phyloP scores from a whole-genome alignment of 306 rosid species.

The Glycyrrhiza uralensis region DNA sequence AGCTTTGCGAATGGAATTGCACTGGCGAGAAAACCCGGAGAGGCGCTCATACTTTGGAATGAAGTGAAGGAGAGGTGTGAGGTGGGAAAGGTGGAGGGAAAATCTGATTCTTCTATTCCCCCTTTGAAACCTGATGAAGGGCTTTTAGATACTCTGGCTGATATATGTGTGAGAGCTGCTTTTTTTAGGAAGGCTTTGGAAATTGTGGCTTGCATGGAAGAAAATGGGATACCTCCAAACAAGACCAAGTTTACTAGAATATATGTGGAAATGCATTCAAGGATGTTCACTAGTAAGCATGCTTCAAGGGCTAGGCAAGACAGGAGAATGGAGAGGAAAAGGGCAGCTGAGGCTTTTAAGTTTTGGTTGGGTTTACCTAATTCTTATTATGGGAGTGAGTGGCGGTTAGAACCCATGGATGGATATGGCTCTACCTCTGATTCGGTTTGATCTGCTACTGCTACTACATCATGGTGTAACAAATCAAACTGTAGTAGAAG shows the following conservation, averaged over 20 bases:
- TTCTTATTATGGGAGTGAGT: constrained; percentile 94
- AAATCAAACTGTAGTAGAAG: neutral
- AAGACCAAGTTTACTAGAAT: constrained; percentile 89
- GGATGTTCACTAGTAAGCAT: constrained; percentile 96
- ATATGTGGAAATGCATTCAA: constrained; percentile 99
- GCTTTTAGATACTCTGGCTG: constrained; percentile 82
- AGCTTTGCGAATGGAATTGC: constrained; percentile 81
- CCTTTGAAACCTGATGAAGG: constrained; percentile 88
- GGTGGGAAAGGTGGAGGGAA: constrained; percentile 31
- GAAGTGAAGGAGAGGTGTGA: constrained; percentile 89
- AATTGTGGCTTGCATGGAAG: constrained; percentile 98
- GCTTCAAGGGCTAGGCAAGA: constrained; percentile 94
- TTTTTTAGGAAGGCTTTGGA: constrained; percentile 90
- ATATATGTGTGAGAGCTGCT: constrained; percentile 94
- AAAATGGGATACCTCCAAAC: constrained; percentile 84
- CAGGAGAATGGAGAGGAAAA: constrained; percentile 81
- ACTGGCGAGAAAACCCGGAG: constrained; percentile 89
- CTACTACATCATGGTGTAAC: neutral
- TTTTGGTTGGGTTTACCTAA: constrained; percentile 97
- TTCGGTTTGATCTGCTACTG: constrained; percentile 21
- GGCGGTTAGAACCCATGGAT: constrained; percentile 75
- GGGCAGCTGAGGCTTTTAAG: constrained; percentile 98
- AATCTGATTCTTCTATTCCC: constrained; percentile 46
- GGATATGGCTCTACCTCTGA: constrained; percentile 49
- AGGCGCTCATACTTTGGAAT: constrained; percentile 90